These are phyloP conservation scores for Ephemerocybe angulata DNA, from an alignment of 768 basidiomycete genomes.

Conservation along the genomic window DNA sequence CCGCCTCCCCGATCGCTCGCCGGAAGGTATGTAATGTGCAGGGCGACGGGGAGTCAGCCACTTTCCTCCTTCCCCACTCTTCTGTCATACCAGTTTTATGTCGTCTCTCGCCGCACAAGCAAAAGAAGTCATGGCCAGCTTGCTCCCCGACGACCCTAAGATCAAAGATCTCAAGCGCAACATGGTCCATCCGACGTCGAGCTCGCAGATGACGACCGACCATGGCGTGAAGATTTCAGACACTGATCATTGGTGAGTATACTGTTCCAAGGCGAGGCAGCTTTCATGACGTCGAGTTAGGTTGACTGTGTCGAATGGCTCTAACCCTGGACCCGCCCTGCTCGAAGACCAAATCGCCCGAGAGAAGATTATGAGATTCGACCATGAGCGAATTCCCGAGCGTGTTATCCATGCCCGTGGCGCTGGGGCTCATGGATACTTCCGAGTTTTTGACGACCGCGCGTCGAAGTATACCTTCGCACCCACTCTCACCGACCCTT, in stretches of 20 bases:
- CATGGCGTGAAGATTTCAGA: constrained; percentile 55
- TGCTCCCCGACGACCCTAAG: constrained; percentile 29
- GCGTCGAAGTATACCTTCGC: constrained; percentile 73
- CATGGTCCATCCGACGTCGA: constrained; percentile 26
- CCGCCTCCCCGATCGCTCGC: too few species aligned
- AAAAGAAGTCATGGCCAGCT: constrained; percentile 21
- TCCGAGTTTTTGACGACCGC: constrained; percentile 65
- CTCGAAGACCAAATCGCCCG: constrained; percentile 73
- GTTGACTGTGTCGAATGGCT: constrained; percentile 49
- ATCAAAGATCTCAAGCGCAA: constrained; percentile 30
- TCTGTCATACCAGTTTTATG: constrained; percentile 13
- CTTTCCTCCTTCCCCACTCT: not conserved
- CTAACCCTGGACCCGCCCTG: constrained; percentile 60
- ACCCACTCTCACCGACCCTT: constrained; percentile 68
- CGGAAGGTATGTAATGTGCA: too few species aligned
- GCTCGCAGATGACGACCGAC: constrained; percentile 52
- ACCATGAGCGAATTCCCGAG: constrained; percentile 89
- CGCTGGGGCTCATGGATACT: constrained; percentile 76
- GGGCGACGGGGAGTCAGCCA: not conserved
- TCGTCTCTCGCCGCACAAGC: constrained; percentile 18
- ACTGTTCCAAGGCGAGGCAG: not conserved
- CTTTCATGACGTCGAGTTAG: constrained; percentile 27
- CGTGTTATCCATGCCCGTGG: constrained; percentile 73
- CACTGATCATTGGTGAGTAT: constrained; percentile 61
- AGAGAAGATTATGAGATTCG: constrained; percentile 76